phyloP scores from a whole-genome alignment of 805 yeast genomes.

The Cyberlindnera maritima region DNA sequence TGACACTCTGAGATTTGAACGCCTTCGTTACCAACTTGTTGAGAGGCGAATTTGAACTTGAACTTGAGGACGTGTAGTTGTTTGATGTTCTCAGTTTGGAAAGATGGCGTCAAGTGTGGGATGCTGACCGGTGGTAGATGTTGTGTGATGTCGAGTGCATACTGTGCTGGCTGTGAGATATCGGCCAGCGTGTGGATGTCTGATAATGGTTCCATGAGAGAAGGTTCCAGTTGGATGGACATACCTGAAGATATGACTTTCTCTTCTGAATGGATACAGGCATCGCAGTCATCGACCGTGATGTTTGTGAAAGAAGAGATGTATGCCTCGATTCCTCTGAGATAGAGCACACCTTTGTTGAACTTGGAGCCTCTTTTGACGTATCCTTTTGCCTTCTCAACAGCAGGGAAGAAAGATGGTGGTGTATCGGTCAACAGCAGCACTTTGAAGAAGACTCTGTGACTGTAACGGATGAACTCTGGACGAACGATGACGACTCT shows the following conservation, averaged over 20 bases:
- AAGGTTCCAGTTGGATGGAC: slow-evolving; percentile 3
- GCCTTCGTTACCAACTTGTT: background rate
- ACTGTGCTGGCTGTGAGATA: slow-evolving; percentile 1
- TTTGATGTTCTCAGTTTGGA: slow-evolving; percentile 5
- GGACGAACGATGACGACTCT: slow-evolving; percentile 5
- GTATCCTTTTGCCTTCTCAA: background rate
- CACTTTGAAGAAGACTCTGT: slow-evolving; percentile 7
- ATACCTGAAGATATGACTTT: background rate
- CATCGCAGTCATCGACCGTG: background rate
- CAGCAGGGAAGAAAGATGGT: slow-evolving; percentile 2
- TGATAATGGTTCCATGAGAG: slow-evolving; percentile 1
- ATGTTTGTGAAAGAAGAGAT: slow-evolving; percentile 3
- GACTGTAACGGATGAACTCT: slow-evolving; percentile 5
- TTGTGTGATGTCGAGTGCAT: slow-evolving; percentile 5
- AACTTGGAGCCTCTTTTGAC: slow-evolving; percentile 4
- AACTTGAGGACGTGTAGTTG: slow-evolving; percentile 4
- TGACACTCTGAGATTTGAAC: slow-evolving; percentile 4
- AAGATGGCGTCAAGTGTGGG: slow-evolving; percentile 5
- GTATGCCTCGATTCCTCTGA: slow-evolving; percentile 1
- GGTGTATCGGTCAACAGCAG: slow-evolving; percentile 7
- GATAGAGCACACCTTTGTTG: slow-evolving; percentile 1
- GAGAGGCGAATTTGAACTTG: slow-evolving; percentile 2
- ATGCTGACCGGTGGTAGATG: slow-evolving; percentile 5
- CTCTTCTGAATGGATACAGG: background rate
- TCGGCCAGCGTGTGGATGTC: background rate